These are phyloP conservation scores for Elsinoe arachidis DNA, from an alignment of 2,329 filamentous ascomycete species.

Conservation along the genomic window DNA sequence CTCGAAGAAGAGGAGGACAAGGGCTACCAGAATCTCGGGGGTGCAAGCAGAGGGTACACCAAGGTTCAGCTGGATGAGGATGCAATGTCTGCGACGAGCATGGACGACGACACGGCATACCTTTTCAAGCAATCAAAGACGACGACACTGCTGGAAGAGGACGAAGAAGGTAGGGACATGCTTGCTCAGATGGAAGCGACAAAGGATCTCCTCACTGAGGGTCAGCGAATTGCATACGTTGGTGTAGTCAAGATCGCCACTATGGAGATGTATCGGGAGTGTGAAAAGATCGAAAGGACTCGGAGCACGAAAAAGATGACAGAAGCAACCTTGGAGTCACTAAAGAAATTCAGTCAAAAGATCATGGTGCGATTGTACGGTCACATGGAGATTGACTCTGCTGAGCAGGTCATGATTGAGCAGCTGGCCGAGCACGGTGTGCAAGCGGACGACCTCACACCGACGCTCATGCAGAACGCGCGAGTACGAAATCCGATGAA, in stretches of 20 bases:
- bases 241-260: slow-evolving; percentile 78
- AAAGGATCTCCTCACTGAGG: slow-evolving; percentile 89
- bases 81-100: slow-evolving; percentile 82
- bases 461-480: slow-evolving; percentile 81
- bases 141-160: slow-evolving; percentile 52
- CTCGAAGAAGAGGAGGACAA: slow-evolving; percentile 60
- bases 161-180: slow-evolving; percentile 70
- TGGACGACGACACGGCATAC: slow-evolving; percentile 96
- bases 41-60: slow-evolving; percentile 91
- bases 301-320: slow-evolving; percentile 65
- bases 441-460: slow-evolving; percentile 70
- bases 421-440: slow-evolving; percentile 91
- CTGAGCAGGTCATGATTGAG: slow-evolving; percentile 97
- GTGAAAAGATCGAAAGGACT: slow-evolving; percentile 53
- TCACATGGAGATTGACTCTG: slow-evolving; percentile 91
- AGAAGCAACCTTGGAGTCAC: slow-evolving; percentile 61
- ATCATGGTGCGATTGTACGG: slow-evolving; percentile 93
- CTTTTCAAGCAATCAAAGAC: slow-evolving; percentile 64
- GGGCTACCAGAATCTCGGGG: slow-evolving; percentile 65
- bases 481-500: slow-evolving; percentile 74
- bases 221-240: slow-evolving; percentile 92
- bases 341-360: slow-evolving; percentile 95
- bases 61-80: slow-evolving; percentile 93
- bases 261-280: slow-evolving; percentile 62
- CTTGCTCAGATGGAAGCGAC: slow-evolving; percentile 89